Evolutionary conservation across 805 yeast genomes (phyloP).

Genomic region (Saturnispora besseyi): DNA sequence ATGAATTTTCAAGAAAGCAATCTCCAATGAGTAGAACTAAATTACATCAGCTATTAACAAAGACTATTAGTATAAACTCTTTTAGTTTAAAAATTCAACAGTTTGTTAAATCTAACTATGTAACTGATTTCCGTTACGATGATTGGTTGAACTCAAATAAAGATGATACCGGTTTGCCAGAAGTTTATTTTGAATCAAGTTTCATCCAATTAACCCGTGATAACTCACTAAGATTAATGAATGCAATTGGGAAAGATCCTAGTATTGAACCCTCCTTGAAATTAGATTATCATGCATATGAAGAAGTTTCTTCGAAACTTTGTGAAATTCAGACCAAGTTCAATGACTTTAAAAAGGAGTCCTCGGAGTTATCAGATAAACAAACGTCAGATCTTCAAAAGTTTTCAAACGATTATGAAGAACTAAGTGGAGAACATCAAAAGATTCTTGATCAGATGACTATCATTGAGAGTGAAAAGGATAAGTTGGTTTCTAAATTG

Average conservation of each 20-base stretch:
- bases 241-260: constrained; percentile 70
- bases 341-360: constrained; percentile 14
- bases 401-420: constrained; percentile 24
- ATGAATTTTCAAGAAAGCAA: constrained; percentile 57
- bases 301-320: constrained; percentile 34
- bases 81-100: constrained; percentile 66
- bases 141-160: constrained; percentile 41
- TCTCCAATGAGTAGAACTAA: constrained; percentile 60
- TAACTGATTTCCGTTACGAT: constrained; percentile 49
- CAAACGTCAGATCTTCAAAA: constrained; percentile 19
- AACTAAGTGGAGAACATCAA: constrained; percentile 24
- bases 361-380: constrained; percentile 12
- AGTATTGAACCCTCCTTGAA: constrained; percentile 57
- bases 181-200: constrained; percentile 57
- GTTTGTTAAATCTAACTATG: constrained; percentile 49
- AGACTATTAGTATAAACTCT: constrained; percentile 72
- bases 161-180: constrained; percentile 84
- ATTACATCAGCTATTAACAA: constrained; percentile 51
- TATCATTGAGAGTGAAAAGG: constrained; percentile 23
- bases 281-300: constrained; percentile 54
- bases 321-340: constrained; percentile 14
- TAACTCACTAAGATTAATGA: constrained; percentile 54
- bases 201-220: constrained; percentile 64
- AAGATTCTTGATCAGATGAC: constrained; percentile 26
- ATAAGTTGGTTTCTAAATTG: constrained; percentile 18